Base-by-base conservation (phyloP, 768 basidiomycete genomes). In the Suillus cothurnatus region DNA sequence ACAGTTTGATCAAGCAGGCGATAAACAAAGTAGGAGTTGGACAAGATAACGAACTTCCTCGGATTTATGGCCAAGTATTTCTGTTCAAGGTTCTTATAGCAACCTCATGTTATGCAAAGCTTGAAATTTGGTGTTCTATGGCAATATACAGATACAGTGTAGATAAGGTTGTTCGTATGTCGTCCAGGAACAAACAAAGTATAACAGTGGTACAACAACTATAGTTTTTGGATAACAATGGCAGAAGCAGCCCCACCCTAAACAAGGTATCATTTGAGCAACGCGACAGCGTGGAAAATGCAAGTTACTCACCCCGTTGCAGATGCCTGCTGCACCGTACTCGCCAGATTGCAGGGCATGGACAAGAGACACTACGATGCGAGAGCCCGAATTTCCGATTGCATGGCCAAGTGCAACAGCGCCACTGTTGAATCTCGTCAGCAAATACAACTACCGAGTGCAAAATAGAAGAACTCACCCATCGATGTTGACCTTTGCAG, bases 341-440 rank as follows among this genome's bases (percentile, higher is more conserved):
- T 99, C 84, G 43, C 96, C 96, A 4, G 89, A 77, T 83, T 97
- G 90, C 70, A 98, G 87, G n/a, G 90, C 88, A 75, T 98, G 95
- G 4, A 94, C 82, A 19, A 99, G 86, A 7, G 97, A 93, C 38
- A 99, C 96, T 58, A 98, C 84, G 79, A 99, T 98, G 56, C 97
- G 90, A 58, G 93, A 87, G 17, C 97, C 97, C 38, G 95, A 97
- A 79, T 95, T 98, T 66, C 97, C 97, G 74, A 99, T 94, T 53
- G 97, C 94, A 76, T 98, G 91, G 34, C 96, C 96, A 52, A 98
- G 89, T 62, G 97, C 92, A 67, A 99, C 97, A 55, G 94, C 97
- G 78, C 97, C 97, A 77, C 96, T 97, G 70, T 72, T 77, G 52
- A 70, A 68, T 67, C 7, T 41, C 31, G 61, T 68, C 55, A 70